Percentiles rank a stretch among this genome's conserved stretches.
Conservation (phyloP, 352 stramenopile genomes). For the Globisporangium abappressorium region DNA sequence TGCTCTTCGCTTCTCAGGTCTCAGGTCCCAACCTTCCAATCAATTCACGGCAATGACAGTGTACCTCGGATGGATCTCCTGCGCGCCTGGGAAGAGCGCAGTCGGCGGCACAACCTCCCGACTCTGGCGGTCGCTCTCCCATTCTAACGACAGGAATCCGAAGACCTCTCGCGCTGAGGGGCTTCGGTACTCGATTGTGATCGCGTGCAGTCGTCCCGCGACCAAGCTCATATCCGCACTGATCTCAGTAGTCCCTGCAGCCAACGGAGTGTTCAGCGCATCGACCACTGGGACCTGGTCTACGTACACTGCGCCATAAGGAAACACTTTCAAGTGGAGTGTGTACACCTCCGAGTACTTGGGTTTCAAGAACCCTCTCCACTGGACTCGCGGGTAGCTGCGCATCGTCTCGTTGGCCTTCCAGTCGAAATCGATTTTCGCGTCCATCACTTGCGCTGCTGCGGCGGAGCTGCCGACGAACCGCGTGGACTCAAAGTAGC, state of each 20-base stretch:
- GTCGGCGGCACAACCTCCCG: slow-evolving; percentile 22
- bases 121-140: slow-evolving; percentile 27
- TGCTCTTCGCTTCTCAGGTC: too few relatives aligned
- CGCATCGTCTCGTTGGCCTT: slow-evolving; percentile 32
- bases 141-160: slow-evolving; percentile 24
- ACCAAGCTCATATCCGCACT: slow-evolving; percentile 22
- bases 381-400: slow-evolving; percentile 40
- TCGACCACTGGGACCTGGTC: slow-evolving; percentile 33
- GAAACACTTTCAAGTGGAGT: slow-evolving; percentile 27
- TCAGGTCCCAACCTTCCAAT: neutral
- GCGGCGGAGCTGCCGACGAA: slow-evolving; percentile 14
- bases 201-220: slow-evolving; percentile 28
- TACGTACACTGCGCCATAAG: slow-evolving; percentile 31
- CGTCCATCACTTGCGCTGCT: slow-evolving; percentile 22
- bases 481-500: slow-evolving; percentile 34
- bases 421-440: slow-evolving; percentile 42
- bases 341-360: slow-evolving; percentile 42
- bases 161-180: slow-evolving; percentile 11
- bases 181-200: slow-evolving; percentile 44
- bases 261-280: slow-evolving; percentile 25
- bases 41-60: slow-evolving; percentile 15
- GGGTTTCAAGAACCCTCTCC: slow-evolving; percentile 42
- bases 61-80: slow-evolving; percentile 32
- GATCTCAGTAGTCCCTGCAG: slow-evolving; percentile 9
- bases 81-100: slow-evolving; percentile 21